These are phyloP conservation scores for Porcisia hertigi DNA, from an alignment of 208 protist species.

Conservation along the genomic window DNA sequence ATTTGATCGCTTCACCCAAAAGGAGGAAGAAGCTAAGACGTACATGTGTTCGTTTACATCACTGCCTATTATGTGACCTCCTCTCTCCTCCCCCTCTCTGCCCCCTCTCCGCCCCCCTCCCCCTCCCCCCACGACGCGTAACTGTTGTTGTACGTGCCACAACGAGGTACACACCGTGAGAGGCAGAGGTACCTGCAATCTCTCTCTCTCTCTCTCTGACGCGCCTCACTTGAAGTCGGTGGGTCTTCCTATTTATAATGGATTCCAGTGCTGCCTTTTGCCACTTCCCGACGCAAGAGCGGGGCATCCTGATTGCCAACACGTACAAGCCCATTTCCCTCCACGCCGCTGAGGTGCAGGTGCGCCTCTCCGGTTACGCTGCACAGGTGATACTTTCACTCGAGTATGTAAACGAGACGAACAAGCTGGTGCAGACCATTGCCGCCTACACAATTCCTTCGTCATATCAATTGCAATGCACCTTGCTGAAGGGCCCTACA, in stretches of 20 bases:
- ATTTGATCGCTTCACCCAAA: no score
- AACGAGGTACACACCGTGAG: background rate
- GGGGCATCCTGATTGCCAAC: conserved; percentile 47
- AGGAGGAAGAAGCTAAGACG: no score
- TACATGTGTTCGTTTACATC: no score
- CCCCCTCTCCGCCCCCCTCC: background rate
- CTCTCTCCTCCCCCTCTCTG: background rate
- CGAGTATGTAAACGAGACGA: conserved; percentile 76
- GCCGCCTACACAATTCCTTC: conserved; percentile 63
- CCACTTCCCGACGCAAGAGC: conserved; percentile 37
- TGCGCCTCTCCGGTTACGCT: conserved; percentile 47
- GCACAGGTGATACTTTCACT: conserved; percentile 58
- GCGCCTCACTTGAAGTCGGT: background rate
- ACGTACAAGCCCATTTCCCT: conserved; percentile 69
- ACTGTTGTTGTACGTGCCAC: no score
- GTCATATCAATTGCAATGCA: conserved; percentile 51
- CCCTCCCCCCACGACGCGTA: background rate
- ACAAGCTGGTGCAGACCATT: conserved; percentile 47
- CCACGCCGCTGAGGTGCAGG: conserved; percentile 45
- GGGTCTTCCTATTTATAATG: conserved; percentile 9
- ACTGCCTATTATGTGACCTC: no score
- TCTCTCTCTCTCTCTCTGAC: background rate
- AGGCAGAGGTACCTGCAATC: background rate
- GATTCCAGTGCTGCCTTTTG: conserved; percentile 38
- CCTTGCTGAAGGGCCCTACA: conserved; percentile 19